Evolutionary conservation across 257 asterid genomes (phyloP).

Genomic region (Solanum gandarillasii): DNA sequence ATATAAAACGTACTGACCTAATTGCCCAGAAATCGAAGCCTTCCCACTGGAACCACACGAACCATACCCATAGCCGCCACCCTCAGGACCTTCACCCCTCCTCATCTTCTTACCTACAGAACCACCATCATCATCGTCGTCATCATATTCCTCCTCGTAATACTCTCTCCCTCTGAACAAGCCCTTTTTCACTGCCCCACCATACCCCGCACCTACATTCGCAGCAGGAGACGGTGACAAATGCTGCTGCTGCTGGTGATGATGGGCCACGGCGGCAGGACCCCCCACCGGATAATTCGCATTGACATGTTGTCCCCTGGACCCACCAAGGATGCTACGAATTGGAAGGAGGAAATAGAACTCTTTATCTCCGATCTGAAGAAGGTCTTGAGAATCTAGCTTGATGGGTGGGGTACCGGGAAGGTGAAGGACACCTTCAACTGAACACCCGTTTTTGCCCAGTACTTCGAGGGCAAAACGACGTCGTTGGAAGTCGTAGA

Average conservation of each 20-base stretch:
- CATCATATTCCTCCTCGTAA: slow-evolving; percentile 63
- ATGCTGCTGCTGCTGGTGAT: slow-evolving; percentile 19
- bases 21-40: slow-evolving; percentile 17
- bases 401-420: slow-evolving; percentile 84
- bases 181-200: slow-evolving; percentile 50
- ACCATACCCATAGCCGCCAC: slow-evolving; percentile 53
- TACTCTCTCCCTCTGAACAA: slow-evolving; percentile 44
- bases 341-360: slow-evolving; percentile 77
- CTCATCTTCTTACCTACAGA: slow-evolving; percentile 38
- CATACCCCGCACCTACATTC: slow-evolving; percentile 6
- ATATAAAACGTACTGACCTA: background rate
- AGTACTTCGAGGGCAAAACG: slow-evolving; percentile 93
- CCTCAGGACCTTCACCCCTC: slow-evolving; percentile 46
- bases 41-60: slow-evolving; percentile 45
- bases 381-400: slow-evolving; percentile 90
- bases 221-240: slow-evolving; percentile 28
- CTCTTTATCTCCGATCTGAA: slow-evolving; percentile 91
- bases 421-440: slow-evolving; percentile 87
- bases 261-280: slow-evolving; percentile 12
- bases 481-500: slow-evolving; percentile 93
- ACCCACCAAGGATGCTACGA: slow-evolving; percentile 65
- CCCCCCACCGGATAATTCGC: slow-evolving; percentile 15
- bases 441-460: slow-evolving; percentile 90
- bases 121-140: slow-evolving; percentile 44
- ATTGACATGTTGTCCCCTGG: slow-evolving; percentile 40